Conservation (phyloP, 495 filamentous ascomycete species). For the Penicillium atrosanguineum region DNA sequence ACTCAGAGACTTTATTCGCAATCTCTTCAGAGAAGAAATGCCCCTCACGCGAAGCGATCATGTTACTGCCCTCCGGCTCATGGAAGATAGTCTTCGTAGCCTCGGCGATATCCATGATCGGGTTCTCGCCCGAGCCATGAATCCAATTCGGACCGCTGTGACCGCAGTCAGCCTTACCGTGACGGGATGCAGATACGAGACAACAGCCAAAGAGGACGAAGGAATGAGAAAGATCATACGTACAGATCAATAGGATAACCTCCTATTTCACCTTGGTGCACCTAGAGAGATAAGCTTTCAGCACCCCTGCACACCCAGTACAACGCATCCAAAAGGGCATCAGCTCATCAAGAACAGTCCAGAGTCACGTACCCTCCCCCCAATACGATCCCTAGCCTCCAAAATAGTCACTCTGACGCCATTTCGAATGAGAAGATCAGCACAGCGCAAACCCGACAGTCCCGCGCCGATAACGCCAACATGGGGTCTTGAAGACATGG, state of each 20-base stretch:
- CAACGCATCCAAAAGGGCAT: background rate
- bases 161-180: background rate
- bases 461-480: conserved; percentile 85
- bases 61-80: conserved; percentile 51
- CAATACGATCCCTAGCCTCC: conserved; percentile 79
- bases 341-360: background rate
- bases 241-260: conserved; percentile 49
- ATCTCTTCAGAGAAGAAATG: conserved; percentile 50
- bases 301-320: background rate
- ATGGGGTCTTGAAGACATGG: conserved; percentile 41
- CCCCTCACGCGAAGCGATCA: conserved; percentile 64
- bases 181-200: no score
- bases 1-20: conserved; percentile 52
- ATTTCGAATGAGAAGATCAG: conserved; percentile 74
- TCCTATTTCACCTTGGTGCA: conserved; percentile 37
- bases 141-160: conserved; percentile 90
- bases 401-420: conserved; percentile 81
- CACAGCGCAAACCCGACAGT: conserved; percentile 80
- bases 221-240: background rate
- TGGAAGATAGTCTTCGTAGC: conserved; percentile 61
- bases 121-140: conserved; percentile 82
- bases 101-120: conserved; percentile 74
- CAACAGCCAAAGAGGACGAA: background rate
- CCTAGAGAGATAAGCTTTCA: conserved; percentile 20
- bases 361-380: conserved; percentile 64